These are phyloP conservation scores for Serendipita sp. DNA, from an alignment of 768 basidiomycete species.

Conservation along the genomic window DNA sequence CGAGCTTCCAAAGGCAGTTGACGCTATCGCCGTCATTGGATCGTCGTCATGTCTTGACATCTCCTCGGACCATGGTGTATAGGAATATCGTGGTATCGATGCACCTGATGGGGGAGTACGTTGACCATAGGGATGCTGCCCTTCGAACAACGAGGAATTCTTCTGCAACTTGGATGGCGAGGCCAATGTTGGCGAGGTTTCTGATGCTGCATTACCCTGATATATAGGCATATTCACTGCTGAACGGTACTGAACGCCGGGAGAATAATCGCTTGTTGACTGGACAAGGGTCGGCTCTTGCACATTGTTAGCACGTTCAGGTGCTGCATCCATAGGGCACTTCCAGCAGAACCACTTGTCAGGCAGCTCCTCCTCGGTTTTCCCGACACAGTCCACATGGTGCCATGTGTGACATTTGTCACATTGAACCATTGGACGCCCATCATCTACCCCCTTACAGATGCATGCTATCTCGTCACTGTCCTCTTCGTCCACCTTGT, in stretches of 20 bases:
- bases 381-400: conserved; percentile 56
- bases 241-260: not conserved
- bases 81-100: too few species aligned
- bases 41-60: not conserved
- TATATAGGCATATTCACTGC: not conserved
- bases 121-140: not conserved
- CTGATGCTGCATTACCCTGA: not conserved
- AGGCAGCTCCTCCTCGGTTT: conserved; percentile 47
- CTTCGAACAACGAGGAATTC: not conserved
- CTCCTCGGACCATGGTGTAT: not conserved
- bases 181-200: not conserved
- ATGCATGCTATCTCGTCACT: conserved; percentile 44
- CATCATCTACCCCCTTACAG: conserved; percentile 52
- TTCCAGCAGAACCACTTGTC: conserved; percentile 63
- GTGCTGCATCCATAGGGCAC: conserved; percentile 21
- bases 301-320: not conserved
- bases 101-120: not conserved
- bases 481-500: conserved; percentile 22
- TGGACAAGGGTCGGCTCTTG: not conserved
- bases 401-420: conserved; percentile 71
- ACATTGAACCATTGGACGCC: conserved; percentile 65
- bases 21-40: not conserved
- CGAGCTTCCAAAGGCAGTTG: not conserved
- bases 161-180: not conserved
- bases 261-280: not conserved